Base-by-base conservation (phyloP, 1,139 yeast species). In the Blastobotrys capitulatus region DNA sequence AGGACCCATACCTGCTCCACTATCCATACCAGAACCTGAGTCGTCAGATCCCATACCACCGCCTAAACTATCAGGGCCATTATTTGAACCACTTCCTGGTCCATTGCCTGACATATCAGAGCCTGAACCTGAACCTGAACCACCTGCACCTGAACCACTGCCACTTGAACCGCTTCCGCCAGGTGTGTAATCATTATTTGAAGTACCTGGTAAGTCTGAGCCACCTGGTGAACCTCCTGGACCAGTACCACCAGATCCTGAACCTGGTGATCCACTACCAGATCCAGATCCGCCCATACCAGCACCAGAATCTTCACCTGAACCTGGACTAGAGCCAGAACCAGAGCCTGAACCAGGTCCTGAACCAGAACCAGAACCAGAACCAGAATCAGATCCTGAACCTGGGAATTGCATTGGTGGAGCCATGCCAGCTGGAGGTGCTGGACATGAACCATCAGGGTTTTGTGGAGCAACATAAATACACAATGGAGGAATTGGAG, bases 401-500 rank as follows among this genome's bases (percentile, higher is more conserved):
- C 42, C 46, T n/a, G 48, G 45, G 43, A 46, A 48, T 34, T 39
- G 8, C 46, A 47, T 18, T 37, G 46, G 26, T 35, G 39, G 22
- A 6, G 37, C 46, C 16, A 18, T 38, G 29, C 42, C 25, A 39
- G 46, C 19, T 36, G 39, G 22, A 13, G 41, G 46, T 13, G 15
- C 42, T 26, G 42, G 42, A 20, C 42, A 39, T 9, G 32, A 22
- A 10, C 47, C 47, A 16, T 38, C 38, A 2, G 41, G 26, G 16
- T 45, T 37, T 20, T 50, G 54, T 20, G 50, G 42, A 15, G 48
- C 52, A 39, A 48, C 38, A 13, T 40, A 45, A 29, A 47, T 49
- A 34, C 52, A 44, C 29, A 49, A 7, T 35, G 48, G 47, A 26
- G 50, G 50, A 6, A 37, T 41, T 18, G 35, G 29, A 9, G 36